These are phyloP conservation scores for Alternaria incomplexa DNA, from an alignment of 2,329 filamentous ascomycete species.

Conservation along the genomic window DNA sequence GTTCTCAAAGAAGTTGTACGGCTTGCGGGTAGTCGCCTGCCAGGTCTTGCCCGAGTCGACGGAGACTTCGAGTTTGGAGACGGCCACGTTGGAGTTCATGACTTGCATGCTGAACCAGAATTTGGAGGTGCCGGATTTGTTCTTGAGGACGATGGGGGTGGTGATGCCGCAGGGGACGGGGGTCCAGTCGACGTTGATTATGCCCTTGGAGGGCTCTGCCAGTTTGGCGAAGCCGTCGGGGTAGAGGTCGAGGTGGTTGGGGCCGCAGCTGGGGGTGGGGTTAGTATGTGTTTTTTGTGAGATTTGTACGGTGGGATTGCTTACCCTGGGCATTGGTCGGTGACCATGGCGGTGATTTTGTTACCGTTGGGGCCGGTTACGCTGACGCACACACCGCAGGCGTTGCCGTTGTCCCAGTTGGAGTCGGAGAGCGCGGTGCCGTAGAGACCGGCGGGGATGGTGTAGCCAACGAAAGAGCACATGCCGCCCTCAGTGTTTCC, in stretches of 20 bases:
- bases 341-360: conserved; percentile 68
- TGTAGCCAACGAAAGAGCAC: conserved; percentile 70
- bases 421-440: conserved; percentile 67
- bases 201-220: conserved; percentile 52
- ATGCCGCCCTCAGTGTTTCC: conserved; percentile 61
- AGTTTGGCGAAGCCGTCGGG: conserved; percentile 58
- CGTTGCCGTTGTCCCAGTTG: conserved; percentile 62
- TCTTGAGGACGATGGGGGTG: conserved; percentile 57
- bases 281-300: fast-evolving
- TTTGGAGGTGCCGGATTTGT: conserved; percentile 59
- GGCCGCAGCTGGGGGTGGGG: conserved; percentile 48
- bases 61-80: conserved; percentile 65
- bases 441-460: conserved; percentile 63
- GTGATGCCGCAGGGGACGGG: conserved; percentile 60
- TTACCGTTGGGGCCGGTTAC: conserved; percentile 65
- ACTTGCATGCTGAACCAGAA: conserved; percentile 70
- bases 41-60: conserved; percentile 66
- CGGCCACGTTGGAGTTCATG: conserved; percentile 65
- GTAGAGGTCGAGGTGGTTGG: conserved; percentile 64
- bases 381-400: conserved; percentile 67
- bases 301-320: not conserved
- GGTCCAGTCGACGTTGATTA: conserved; percentile 59
- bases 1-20: conserved; percentile 67
- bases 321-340: conserved; percentile 61
- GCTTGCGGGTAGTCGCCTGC: conserved; percentile 60